A percentile compares a stretch with the other conserved stretches of the same genome.
Conservation (phyloP, 768 basidiomycete genomes). For the Hericium coralloides region DNA sequence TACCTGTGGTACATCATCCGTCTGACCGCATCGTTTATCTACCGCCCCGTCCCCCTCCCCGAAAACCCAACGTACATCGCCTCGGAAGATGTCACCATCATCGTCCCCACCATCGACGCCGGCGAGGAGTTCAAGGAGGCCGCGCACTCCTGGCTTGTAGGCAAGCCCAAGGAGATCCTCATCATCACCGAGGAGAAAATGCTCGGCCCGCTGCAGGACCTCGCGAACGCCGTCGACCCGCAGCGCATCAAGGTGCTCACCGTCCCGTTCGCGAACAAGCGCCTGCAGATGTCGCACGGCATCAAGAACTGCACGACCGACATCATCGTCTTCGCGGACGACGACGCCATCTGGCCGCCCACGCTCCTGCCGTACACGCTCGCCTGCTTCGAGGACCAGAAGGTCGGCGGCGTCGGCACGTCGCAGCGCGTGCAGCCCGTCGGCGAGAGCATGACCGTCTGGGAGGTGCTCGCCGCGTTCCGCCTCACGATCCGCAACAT, state of each 20-base stretch:
- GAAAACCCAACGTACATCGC: conserved; percentile 87
- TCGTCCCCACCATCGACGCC: conserved; percentile 93
- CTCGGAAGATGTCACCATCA: conserved; percentile 90
- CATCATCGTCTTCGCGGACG: conserved; percentile 92
- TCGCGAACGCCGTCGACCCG: conserved; percentile 83
- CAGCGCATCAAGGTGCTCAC: conserved; percentile 79
- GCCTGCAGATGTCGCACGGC: conserved; percentile 89
- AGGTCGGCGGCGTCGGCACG: conserved; percentile 87
- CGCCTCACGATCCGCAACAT: conserved; percentile 90
- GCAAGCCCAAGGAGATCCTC: conserved; percentile 79
- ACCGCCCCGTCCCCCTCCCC: conserved; percentile 84
- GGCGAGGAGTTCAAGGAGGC: conserved; percentile 95
- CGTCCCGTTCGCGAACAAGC: conserved; percentile 90
- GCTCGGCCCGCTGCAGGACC: conserved; percentile 79
- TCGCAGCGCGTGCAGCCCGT: conserved; percentile 81
- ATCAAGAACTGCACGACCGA: conserved; percentile 87
- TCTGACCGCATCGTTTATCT: conserved; percentile 65
- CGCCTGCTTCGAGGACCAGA: conserved; percentile 92
- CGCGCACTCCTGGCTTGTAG: conserved; percentile 85
- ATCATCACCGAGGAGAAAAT: conserved; percentile 84
- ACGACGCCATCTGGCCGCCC: conserved; percentile 94
- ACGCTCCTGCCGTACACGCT: conserved; percentile 83
- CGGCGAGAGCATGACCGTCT: conserved; percentile 76
- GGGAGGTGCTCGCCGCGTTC: conserved; percentile 93
- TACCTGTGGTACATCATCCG: conserved; percentile 92